Base-by-base conservation (phyloP, 2,329 filamentous ascomycete genomes). In the Trichophyton verrucosum region DNA sequence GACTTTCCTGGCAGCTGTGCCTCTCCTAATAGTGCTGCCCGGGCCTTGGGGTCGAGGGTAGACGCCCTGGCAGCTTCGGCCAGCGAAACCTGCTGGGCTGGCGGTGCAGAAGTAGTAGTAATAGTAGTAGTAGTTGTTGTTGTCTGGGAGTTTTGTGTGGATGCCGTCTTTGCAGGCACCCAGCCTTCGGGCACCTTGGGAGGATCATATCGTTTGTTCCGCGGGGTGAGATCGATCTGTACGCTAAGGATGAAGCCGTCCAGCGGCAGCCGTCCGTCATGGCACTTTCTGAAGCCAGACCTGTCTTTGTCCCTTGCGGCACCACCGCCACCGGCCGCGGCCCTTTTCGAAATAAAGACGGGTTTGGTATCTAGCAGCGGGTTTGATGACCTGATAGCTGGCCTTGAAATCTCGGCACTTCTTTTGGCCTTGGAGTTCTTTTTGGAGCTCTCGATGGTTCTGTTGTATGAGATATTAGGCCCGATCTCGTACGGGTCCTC, bases 401-500 rank as follows among this genome's bases (percentile, higher is more conserved):
- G 65, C 71, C 68, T 75, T 30, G 68, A 68, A 57, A 70, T 68
- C 15, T 70, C 71, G 1, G 62, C 51, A 17, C 70, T 49, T 61
- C 79, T 53, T 62, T 79, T 79, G 47, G 65, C 40, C 61, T 82
- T 83, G 69, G 86, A 85, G 67, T 82, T 88, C 71, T 86, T 87
- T 73, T 89, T 95, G 64, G 91, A 87, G 0, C 86, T 87, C 17
- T 89, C 91, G 62, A 96, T 83, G 3, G 86, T 81, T 46, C 86
- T 83, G 67, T 89, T 95, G 73, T 95, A 96, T 11, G 86, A 89
- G 71, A 96, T 95, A 66, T 85, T 87, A 0, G 94, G 94, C 0
- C 92, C 92, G 59, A 97, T 86, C 61, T 92, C 88, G 70, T 96
- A 97, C 0, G 90, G 88, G 68, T 96, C 91, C 68, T 97, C 94